Conservation (phyloP, 2,329 filamentous ascomycete genomes). For the Clarireedia homoeocarpa region DNA sequence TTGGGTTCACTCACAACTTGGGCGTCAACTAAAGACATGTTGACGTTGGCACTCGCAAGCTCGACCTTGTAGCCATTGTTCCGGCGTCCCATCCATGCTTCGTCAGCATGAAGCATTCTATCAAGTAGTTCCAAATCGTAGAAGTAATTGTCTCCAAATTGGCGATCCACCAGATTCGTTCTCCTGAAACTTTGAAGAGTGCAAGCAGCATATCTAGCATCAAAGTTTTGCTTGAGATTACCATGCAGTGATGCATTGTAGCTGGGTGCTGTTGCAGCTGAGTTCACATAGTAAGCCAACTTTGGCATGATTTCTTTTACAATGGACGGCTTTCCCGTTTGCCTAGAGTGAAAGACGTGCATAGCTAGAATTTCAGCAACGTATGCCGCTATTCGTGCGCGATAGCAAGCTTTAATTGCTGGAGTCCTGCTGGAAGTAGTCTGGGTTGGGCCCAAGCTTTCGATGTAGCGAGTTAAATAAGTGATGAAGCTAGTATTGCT, state of each 20-base stretch:
- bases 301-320: constrained; percentile 66
- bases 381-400: constrained; percentile 68
- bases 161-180: constrained; percentile 55
- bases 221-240: constrained; percentile 80
- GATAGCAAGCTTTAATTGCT: constrained; percentile 40
- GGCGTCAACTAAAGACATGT: constrained; percentile 85
- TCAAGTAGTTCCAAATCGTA: constrained; percentile 74
- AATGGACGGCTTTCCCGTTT: constrained; percentile 60
- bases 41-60: constrained; percentile 79
- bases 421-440: constrained; percentile 45
- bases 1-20: constrained; percentile 58
- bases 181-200: constrained; percentile 74
- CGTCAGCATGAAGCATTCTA: constrained; percentile 68
- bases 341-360: constrained; percentile 79
- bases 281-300: constrained; percentile 70
- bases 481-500: constrained; percentile 67
- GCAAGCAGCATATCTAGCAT: constrained; percentile 65
- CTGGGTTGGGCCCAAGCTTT: constrained; percentile 44
- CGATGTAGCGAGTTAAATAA: constrained; percentile 63
- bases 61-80: constrained; percentile 73
- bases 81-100: constrained; percentile 63
- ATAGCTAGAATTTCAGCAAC: constrained; percentile 85
- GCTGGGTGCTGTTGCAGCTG: constrained; percentile 67
- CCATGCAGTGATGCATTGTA: constrained; percentile 85
- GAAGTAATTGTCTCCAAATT: constrained; percentile 71